Conservation (phyloP, 2,329 filamentous ascomycete species). For the Fusarium sp. region DNA sequence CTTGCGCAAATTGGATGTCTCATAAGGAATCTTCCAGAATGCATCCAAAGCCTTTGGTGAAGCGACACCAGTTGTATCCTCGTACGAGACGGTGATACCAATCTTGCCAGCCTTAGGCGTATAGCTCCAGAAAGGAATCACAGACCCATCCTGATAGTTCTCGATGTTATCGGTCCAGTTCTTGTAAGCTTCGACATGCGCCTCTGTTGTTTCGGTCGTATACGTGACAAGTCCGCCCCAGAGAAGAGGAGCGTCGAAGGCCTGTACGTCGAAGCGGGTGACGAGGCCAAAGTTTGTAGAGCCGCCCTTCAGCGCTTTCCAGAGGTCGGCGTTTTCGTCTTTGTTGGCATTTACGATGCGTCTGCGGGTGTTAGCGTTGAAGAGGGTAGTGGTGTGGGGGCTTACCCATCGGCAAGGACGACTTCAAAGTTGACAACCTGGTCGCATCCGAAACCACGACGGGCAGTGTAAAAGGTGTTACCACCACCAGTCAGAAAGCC, state of each 20-base stretch:
- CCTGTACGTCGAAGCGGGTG: conserved; percentile 35
- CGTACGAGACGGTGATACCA: conserved; percentile 12
- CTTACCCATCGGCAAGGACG: conserved; percentile 48
- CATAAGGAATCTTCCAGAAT: conserved; percentile 19
- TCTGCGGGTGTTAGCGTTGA: background rate
- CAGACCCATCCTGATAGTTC: conserved; percentile 12
- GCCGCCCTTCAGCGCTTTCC: conserved; percentile 31
- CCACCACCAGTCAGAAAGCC: conserved; percentile 47
- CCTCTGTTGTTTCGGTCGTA: conserved; percentile 22
- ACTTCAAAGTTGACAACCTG: conserved; percentile 58
- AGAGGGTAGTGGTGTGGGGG: accelerated
- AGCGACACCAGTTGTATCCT: conserved; percentile 12
- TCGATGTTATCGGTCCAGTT: conserved; percentile 21
- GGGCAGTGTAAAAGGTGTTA: conserved; percentile 33
- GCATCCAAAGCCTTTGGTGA: conserved; percentile 4
- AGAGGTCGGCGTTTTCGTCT: conserved; percentile 34
- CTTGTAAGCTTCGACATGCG: conserved; percentile 30
- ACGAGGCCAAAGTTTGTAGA: conserved; percentile 36
- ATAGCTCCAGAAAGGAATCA: conserved; percentile 23
- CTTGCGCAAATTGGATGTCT: conserved; percentile 12
- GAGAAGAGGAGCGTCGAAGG: conserved; percentile 28
- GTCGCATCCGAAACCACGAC: conserved; percentile 51
- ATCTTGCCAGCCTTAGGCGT: conserved; percentile 12
- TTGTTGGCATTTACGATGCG: conserved; percentile 18
- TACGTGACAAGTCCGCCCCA: conserved; percentile 35